These are phyloP conservation scores for Sutorius eximius DNA, from an alignment of 1,284 basidiomycete genomes.

Conservation along the genomic window DNA sequence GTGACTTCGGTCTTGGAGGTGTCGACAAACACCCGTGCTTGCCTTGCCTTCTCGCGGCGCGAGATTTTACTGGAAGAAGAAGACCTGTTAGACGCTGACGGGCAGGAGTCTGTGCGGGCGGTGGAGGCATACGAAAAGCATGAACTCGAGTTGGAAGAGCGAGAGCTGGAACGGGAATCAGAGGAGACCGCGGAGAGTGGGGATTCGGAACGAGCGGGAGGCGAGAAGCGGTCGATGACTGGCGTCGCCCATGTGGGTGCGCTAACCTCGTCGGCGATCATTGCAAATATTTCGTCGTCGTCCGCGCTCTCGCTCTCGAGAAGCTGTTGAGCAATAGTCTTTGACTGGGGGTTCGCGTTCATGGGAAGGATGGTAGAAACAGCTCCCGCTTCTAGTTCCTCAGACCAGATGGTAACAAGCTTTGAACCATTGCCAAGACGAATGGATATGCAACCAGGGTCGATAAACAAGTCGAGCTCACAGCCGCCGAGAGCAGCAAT, in stretches of 20 bases:
- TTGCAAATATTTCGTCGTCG: slow-evolving; percentile 68
- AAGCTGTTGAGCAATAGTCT: slow-evolving; percentile 71
- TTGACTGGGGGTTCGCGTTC: slow-evolving; percentile 35
- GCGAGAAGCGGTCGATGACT: slow-evolving; percentile 56
- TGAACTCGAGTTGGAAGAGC: slow-evolving; percentile 69
- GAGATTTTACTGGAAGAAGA: slow-evolving; percentile 47
- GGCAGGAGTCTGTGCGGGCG: slow-evolving; percentile 40
- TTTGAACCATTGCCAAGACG: slow-evolving; percentile 49
- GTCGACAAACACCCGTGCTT: slow-evolving; percentile 69
- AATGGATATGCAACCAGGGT: slow-evolving; percentile 71
- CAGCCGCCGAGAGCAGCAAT: slow-evolving; percentile 61
- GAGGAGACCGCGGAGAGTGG: slow-evolving; percentile 57
- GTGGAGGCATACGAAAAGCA: slow-evolving; percentile 57
- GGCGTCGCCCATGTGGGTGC: slow-evolving; percentile 69
- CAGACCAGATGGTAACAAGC: slow-evolving; percentile 66
- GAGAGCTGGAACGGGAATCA: slow-evolving; percentile 74
- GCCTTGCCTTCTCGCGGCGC: slow-evolving; percentile 64
- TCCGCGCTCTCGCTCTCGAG: slow-evolving; percentile 65
- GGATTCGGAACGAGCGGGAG: slow-evolving; percentile 52
- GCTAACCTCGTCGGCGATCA: slow-evolving; percentile 68
- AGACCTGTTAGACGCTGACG: slow-evolving; percentile 43
- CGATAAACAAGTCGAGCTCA: slow-evolving; percentile 76
- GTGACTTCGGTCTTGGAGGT: slow-evolving; percentile 72
- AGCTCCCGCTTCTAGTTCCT: slow-evolving; percentile 38
- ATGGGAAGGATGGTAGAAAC: slow-evolving; percentile 40